Evolutionary conservation across 2,329 filamentous ascomycete genomes (phyloP).

Genomic region (Alternaria ethzedia): DNA sequence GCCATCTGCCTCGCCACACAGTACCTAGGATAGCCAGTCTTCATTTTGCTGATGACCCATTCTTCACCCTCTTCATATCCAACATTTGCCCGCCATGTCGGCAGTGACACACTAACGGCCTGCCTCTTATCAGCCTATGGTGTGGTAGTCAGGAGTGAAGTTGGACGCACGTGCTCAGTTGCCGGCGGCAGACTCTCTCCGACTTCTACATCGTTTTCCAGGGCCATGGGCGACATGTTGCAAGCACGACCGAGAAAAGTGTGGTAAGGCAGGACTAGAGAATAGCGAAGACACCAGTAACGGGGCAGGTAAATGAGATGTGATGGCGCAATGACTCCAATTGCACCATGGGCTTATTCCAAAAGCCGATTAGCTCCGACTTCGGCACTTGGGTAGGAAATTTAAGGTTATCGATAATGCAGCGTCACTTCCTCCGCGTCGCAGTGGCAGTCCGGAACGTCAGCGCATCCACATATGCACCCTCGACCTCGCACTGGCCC

Average conservation of each 20-base stretch:
- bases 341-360: conserved; percentile 11
- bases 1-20: conserved; percentile 15
- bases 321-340: conserved; percentile 19
- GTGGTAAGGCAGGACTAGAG: conserved; percentile 1
- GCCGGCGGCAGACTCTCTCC: conserved; percentile 49
- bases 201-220: conserved; percentile 46
- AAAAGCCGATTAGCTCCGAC: conserved; percentile 36
- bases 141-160: conserved; percentile 1
- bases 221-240: conserved; percentile 34
- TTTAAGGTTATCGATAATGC: conserved; percentile 45
- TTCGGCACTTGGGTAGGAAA: conserved; percentile 35
- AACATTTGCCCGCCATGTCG: conserved; percentile 89
- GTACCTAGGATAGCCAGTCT: conserved; percentile 87
- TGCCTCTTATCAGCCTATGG: conserved; percentile 49
- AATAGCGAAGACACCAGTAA: conserved; percentile 1
- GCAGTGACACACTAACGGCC: conserved; percentile 95
- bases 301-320: conserved; percentile 6
- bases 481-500: conserved; percentile 3
- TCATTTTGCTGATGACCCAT: conserved; percentile 85
- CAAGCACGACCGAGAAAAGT: background rate
- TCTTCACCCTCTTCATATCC: conserved; percentile 91
- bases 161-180: conserved; percentile 49
- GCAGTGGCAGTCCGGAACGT: conserved; percentile 13
- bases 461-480: conserved; percentile 2
- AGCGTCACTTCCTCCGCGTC: conserved; percentile 14